Conservation (phyloP, 176 grass and related monocot genomes). For the Hordeum marinum region DNA sequence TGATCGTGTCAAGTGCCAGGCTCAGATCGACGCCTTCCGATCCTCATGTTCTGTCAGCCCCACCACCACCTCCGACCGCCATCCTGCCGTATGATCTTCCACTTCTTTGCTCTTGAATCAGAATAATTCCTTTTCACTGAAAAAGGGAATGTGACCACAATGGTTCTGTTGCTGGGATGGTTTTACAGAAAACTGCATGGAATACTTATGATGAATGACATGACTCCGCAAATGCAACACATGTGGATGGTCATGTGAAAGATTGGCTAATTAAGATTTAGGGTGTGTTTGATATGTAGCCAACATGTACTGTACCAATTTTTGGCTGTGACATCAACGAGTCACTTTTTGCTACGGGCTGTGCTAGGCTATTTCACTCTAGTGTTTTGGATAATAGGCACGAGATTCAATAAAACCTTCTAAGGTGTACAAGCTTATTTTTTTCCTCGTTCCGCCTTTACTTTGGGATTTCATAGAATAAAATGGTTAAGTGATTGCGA, state of each 20-base stretch:
- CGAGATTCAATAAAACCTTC: background rate
- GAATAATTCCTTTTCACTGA: background rate
- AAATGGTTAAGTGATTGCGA: background rate
- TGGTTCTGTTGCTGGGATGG: background rate
- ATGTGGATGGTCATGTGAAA: no score
- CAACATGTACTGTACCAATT: no score
- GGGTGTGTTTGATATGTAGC: no score
- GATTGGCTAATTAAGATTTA: no score
- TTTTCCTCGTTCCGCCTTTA: background rate
- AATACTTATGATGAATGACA: background rate
- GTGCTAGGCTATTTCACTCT: background rate
- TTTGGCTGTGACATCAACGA: background rate
- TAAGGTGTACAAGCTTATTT: background rate
- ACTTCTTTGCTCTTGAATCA: background rate
- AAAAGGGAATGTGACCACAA: background rate
- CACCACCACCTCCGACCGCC: background rate
- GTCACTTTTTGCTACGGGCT: background rate
- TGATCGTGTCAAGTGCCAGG: constrained; percentile 68
- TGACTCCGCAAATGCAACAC: no score
- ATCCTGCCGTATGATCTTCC: background rate
- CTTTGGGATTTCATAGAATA: background rate
- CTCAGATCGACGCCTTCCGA: constrained; percentile 84
- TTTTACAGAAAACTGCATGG: background rate
- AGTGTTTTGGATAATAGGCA: background rate
- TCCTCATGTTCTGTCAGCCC: constrained; percentile 65